phyloP scores from a whole-genome alignment of 306 rosid genomes.

The Chamaecrista fasciculata region DNA sequence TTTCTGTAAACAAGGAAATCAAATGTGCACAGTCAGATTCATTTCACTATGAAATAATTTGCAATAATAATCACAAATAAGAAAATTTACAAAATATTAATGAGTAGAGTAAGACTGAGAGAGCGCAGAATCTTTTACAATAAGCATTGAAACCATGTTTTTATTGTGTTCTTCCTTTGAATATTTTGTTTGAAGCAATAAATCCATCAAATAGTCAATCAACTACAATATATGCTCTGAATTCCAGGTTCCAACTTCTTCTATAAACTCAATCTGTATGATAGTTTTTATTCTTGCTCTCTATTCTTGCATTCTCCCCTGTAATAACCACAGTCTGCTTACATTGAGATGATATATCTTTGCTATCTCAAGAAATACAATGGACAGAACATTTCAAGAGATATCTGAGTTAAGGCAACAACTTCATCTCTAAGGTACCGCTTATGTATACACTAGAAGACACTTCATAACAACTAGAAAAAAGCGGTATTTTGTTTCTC shows the following conservation, averaged over 20 bases:
- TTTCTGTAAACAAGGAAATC: neutral
- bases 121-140: neutral
- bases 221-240: neutral
- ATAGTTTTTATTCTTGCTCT: slow-evolving; percentile 1
- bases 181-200: neutral
- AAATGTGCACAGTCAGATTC: neutral
- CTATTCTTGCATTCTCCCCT: neutral
- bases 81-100: neutral
- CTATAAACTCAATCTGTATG: neutral
- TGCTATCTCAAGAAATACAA: neutral
- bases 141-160: neutral
- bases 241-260: slow-evolving; percentile 10
- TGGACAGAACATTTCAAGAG: neutral
- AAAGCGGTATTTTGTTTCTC: neutral
- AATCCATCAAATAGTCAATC: neutral
- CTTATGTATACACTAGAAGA: neutral
- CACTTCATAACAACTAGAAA: neutral
- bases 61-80: slow-evolving; percentile 3
- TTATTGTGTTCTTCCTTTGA: neutral
- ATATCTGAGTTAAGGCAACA: slow-evolving; percentile 1
- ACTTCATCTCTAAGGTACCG: neutral
- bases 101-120: neutral
- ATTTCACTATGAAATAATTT: slow-evolving; percentile 12
- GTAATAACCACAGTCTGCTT: neutral
- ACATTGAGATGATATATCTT: neutral